Evolutionary conservation across 2,329 filamentous ascomycete species (phyloP).

Genomic region (Dactylellina haptotyla): DNA sequence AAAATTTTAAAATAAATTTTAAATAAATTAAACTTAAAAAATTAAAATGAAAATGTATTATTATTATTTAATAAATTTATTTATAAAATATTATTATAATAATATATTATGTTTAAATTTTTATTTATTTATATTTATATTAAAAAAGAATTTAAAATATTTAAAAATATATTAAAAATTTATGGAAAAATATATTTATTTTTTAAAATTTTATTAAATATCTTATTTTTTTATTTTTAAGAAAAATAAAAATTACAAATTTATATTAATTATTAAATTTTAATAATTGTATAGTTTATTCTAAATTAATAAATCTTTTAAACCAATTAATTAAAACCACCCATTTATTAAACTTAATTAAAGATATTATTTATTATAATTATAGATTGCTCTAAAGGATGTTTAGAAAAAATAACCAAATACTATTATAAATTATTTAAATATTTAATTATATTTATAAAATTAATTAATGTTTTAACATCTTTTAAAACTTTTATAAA

Average conservation of each 20-base stretch:
- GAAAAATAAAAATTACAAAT: not conserved
- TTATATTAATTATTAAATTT: not conserved
- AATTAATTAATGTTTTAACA: not conserved
- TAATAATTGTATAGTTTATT: not conserved
- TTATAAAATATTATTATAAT: no score
- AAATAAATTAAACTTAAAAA: not conserved
- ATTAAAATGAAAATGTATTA: not conserved
- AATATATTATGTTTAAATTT: not conserved
- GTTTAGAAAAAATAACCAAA: not conserved
- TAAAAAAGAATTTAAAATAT: not conserved
- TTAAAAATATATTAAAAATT: not conserved
- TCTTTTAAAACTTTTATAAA: slow-evolving; percentile 15
- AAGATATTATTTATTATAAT: slow-evolving; percentile 10
- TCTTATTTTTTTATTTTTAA: no score
- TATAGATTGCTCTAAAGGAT: not conserved
- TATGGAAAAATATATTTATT: not conserved
- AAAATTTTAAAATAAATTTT: not conserved
- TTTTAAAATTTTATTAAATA: no score
- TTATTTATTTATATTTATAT: no score
- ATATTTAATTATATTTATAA: not conserved
- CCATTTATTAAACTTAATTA: not conserved
- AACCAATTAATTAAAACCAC: not conserved
- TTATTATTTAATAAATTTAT: no score
- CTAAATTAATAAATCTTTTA: not conserved
- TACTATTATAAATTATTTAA: not conserved